Base-by-base conservation (phyloP, 1,284 basidiomycete species). In the Cutaneotrichosporon spelunceum region DNA sequence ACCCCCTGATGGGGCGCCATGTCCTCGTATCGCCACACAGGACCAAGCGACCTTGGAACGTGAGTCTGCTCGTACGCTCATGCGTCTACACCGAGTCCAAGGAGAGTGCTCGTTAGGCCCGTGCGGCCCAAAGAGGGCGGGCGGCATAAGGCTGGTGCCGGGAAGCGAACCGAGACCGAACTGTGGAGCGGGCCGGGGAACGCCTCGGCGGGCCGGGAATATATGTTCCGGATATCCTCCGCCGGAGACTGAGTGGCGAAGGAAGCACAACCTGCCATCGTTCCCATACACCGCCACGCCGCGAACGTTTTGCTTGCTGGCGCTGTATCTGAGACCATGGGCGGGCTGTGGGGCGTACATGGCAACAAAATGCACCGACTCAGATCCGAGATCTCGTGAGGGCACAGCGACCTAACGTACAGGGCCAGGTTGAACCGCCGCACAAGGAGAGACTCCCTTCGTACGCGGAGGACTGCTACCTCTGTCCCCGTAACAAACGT, bases 401-500 rank as follows among this genome's bases (percentile, higher is more conserved):
- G 26, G 11, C 16, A 34, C 19, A 7, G 19, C n/a, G 13, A 10
- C 30, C 56, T 63, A n/a, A 61, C 90, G 89, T 89, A 6, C 83
- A 88, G 58, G 92, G 92, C 34, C 91, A 94, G 75, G 85, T 86
- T 1, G 91, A 94, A 70, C 78, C 86, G 1, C 82, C 86, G 0
- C 83, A 87, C 63, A 61, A 81, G 2, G 69, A 79, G 9, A 74
- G 79, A 45, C 81, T 89, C 2, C 89, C 89, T 0, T 65, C 83
- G 48, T 87, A 93, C 75, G 93, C 96, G 71, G 82, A 85, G 6
- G 80, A 82, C 44, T 98, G 94, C 75, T 95, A 93, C 76, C 85
- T 97, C 50, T 98, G 94, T 71, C 93, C 94, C 0, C 87, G 92
- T n/a, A 96, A 97, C 74, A 72, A 79, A 24, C 85, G 94, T 16